phyloP scores from a whole-genome alignment of 176 grass and related monocot species.

The bread wheat (Triticum aestivum) region IWGSC_CS_RefSeq_v2.1 NC_057796.1:362610021-362610520 shows the following conservation, averaged over 20 bases:
- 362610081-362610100: not conserved
- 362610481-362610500: not conserved
- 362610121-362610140: not conserved
- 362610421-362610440: conserved; percentile 51
- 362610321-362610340: conserved; percentile 67
- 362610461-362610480: conserved; percentile 36
- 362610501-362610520: conserved; percentile 1
- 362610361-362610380: conserved; percentile 77
- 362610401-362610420: conserved; percentile 46
- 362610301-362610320: not conserved
- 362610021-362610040: not conserved
- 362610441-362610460: conserved; percentile 60
- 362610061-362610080: not conserved
- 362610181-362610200: not conserved
- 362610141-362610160: not conserved
- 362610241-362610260: not conserved
- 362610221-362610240: not conserved
- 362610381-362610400: conserved; percentile 62
- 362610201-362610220: not conserved
- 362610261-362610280: not conserved
- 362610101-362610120: conserved; percentile 2
- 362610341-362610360: conserved; percentile 86
- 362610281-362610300: not conserved
- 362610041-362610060: not conserved
- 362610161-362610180: not conserved